These are phyloP conservation scores for Ophiostoma perfectum DNA, from an alignment of 2,329 filamentous ascomycete species.

Conservation along the genomic window DNA sequence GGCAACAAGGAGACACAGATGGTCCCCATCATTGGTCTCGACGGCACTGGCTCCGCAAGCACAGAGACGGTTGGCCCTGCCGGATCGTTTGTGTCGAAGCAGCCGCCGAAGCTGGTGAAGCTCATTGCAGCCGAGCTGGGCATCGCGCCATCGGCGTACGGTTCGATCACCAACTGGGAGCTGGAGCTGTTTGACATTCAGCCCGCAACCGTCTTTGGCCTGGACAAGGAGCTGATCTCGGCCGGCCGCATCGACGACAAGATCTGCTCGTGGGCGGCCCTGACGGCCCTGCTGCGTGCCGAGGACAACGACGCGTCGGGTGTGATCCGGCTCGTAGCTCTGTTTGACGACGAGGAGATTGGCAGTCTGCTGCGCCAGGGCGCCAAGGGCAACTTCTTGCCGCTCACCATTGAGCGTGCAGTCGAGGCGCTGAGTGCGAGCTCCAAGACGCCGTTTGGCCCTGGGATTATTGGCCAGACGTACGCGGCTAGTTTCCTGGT, in stretches of 20 bases:
- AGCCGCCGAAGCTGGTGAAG: slow-evolving; percentile 78
- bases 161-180: slow-evolving; percentile 88
- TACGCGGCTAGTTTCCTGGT: slow-evolving; percentile 90
- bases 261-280: slow-evolving; percentile 88
- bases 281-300: slow-evolving; percentile 70
- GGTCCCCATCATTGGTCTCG: slow-evolving; percentile 87
- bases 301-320: slow-evolving; percentile 52
- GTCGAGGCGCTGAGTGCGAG: slow-evolving; percentile 60
- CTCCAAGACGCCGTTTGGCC: slow-evolving; percentile 37
- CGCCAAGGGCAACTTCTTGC: slow-evolving; percentile 82
- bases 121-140: slow-evolving; percentile 75
- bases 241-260: slow-evolving; percentile 96
- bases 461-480: slow-evolving; percentile 67
- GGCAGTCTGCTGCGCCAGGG: slow-evolving; percentile 87
- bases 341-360: slow-evolving; percentile 97
- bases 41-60: slow-evolving; percentile 57
- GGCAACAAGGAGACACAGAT: slow-evolving; percentile 88
- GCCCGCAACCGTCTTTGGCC: slow-evolving; percentile 72
- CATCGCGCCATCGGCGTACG: slow-evolving; percentile 57
- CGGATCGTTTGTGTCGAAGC: slow-evolving; percentile 72
- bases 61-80: slow-evolving; percentile 50
- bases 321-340: slow-evolving; percentile 83
- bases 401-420: slow-evolving; percentile 72
- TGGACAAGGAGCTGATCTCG: slow-evolving; percentile 92
- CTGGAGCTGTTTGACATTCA: slow-evolving; percentile 90